A percentile compares a stretch with the other conserved stretches of the same genome.
These are phyloP conservation scores for Agapanthus africanus DNA, from an alignment of 106 monocot species.

Conservation along the genomic window DNA sequence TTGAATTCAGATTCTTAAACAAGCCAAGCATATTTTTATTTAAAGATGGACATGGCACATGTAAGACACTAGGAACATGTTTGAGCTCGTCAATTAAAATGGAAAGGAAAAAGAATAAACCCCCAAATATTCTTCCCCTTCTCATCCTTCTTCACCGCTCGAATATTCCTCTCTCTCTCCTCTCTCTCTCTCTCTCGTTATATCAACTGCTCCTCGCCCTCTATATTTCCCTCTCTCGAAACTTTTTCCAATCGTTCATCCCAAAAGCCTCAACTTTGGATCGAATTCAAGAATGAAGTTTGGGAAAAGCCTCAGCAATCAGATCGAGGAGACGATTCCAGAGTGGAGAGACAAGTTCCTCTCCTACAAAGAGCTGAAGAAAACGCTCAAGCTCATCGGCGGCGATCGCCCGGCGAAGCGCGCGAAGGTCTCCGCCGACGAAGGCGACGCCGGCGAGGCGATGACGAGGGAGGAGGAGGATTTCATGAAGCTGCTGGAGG, in stretches of 20 bases:
- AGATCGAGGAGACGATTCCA: constrained; percentile 93
- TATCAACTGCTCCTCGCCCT: not conserved
- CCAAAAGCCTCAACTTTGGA: too few relatives aligned
- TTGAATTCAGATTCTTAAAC: too few relatives aligned
- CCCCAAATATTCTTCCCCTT: constrained; percentile 4
- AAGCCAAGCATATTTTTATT: too few relatives aligned
- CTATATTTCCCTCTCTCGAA: not conserved
- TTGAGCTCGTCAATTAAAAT: too few relatives aligned
- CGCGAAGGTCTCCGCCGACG: not conserved
- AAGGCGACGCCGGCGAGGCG: not conserved
- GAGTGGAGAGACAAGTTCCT: constrained; percentile 94
- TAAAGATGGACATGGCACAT: too few relatives aligned
- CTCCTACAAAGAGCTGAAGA: constrained; percentile 90
- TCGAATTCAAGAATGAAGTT: constrained; percentile 66
- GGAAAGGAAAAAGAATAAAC: constrained; percentile 2
- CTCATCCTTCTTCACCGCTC: not conserved
- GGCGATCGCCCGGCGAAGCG: constrained; percentile 6
- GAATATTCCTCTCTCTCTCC: constrained; percentile 6
- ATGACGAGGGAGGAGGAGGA: constrained; percentile 55
- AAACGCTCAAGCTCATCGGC: constrained; percentile 47
- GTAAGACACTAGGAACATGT: too few relatives aligned
- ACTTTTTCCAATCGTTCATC: not conserved
- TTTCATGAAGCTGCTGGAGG: constrained; percentile 63
- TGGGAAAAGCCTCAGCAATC: constrained; percentile 74
- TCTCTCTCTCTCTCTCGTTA: not conserved